Evolutionary conservation across 176 grass and related monocot species (phyloP).

Genomic region (Carex scoparia): DNA sequence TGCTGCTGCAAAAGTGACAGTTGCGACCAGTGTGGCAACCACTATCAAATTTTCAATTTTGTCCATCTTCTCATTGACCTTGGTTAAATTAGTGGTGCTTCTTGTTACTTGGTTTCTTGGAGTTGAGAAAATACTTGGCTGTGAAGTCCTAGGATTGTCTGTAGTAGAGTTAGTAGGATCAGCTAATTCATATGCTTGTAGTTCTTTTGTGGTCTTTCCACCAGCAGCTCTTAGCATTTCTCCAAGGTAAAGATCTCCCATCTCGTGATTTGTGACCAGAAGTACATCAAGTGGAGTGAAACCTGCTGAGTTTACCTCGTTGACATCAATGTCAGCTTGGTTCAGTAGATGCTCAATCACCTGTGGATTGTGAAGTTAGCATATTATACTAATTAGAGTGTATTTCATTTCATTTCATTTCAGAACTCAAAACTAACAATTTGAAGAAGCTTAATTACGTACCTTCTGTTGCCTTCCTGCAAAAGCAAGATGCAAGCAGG

Average conservation of each 20-base stretch:
- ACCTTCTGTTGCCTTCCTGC: not conserved
- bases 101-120: not conserved
- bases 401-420: too few species aligned
- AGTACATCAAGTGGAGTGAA: too few species aligned
- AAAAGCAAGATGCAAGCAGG: too few species aligned
- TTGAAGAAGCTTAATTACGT: not conserved
- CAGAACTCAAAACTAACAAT: too few species aligned
- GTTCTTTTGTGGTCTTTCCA: not conserved
- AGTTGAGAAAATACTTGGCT: not conserved
- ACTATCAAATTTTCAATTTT: not conserved
- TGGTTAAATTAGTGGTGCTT: too few species aligned
- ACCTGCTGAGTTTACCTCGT: too few species aligned
- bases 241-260: not conserved
- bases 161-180: not conserved
- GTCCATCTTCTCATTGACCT: too few species aligned
- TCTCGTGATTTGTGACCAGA: too few species aligned
- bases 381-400: too few species aligned
- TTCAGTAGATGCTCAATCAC: not conserved
- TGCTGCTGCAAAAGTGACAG: not conserved
- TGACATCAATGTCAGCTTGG: too few species aligned
- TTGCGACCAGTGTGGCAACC: not conserved
- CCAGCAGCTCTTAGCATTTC: conserved; percentile 9
- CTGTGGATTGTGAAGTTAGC: too few species aligned
- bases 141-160: not conserved
- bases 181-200: too few species aligned